Conservation (phyloP, 2,329 filamentous ascomycete genomes). For the Ceratocystis diversiconidia region DNA sequence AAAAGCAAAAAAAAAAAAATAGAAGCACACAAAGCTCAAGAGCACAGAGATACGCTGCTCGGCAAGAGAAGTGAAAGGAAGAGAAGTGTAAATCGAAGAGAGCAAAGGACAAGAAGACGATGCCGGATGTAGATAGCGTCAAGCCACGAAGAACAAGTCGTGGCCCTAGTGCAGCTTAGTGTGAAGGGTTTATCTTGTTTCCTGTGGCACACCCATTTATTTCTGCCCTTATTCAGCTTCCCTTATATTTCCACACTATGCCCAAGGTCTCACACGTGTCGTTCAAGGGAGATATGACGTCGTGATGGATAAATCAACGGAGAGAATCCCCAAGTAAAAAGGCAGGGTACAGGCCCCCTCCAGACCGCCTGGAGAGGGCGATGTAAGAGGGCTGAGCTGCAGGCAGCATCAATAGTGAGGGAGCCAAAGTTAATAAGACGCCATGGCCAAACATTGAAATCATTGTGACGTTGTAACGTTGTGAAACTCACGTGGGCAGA, state of each 20-base stretch:
- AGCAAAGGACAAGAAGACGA: background rate
- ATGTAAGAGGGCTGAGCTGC: background rate
- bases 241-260: background rate
- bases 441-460: too few relatives aligned
- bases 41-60: background rate
- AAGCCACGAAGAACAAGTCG: background rate
- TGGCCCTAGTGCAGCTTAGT: background rate
- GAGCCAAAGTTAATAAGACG: background rate
- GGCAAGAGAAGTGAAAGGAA: background rate
- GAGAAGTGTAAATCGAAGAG: background rate
- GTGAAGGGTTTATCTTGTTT: background rate
- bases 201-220: background rate
- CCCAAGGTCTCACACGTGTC: conserved; percentile 3
- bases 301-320: background rate
- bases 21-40: background rate
- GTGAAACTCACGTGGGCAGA: background rate
- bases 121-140: conserved; percentile 1
- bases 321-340: background rate
- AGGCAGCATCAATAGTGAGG: background rate
- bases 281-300: conserved; percentile 2
- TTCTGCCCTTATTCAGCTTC: background rate
- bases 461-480: background rate
- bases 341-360: background rate
- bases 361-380: background rate
- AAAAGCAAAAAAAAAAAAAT: background rate